A percentile compares a stretch with the other conserved stretches of the same genome.
phyloP scores from a whole-genome alignment of 768 basidiomycete species.

The Rhodotorula diobovata region DNA sequence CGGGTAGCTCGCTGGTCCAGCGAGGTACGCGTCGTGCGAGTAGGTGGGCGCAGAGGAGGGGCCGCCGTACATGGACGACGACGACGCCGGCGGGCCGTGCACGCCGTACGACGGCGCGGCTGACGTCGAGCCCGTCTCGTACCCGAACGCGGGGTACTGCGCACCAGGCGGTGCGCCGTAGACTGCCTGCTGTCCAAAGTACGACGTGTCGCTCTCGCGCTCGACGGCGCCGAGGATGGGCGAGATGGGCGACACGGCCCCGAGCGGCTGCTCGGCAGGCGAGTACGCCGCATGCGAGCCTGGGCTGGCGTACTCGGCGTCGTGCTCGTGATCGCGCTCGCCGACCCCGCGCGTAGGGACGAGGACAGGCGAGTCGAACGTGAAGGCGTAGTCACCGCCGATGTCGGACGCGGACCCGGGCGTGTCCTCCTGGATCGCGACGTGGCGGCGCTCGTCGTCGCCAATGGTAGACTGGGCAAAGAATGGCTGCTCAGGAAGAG shows the following conservation, averaged over 20 bases:
- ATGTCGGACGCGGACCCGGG: neutral
- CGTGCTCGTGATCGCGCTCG: neutral
- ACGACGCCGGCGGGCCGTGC: neutral
- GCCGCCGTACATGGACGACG: too few relatives aligned
- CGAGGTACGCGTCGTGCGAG: neutral
- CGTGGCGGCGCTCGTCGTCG: too few relatives aligned
- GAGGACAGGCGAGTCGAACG: slow-evolving; percentile 5
- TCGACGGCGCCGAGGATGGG: neutral
- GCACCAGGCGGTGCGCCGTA: neutral
- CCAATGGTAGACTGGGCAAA: too few relatives aligned
- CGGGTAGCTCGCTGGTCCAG: neutral
- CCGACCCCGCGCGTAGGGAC: neutral
- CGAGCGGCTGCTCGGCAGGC: too few relatives aligned
- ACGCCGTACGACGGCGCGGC: neutral
- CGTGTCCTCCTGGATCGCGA: too few relatives aligned
- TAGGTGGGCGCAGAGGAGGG: neutral
- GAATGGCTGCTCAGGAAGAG: too few relatives aligned
- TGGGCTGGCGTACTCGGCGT: neutral
- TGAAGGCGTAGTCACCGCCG: neutral
- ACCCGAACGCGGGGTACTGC: neutral
- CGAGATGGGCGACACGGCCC: neutral
- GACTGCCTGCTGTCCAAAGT: neutral
- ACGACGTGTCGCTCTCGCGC: neutral
- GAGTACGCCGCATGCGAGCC: neutral
- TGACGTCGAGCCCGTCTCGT: neutral